phyloP scores from a whole-genome alignment of 208 protist species.

The Phytomonas francai region DNA sequence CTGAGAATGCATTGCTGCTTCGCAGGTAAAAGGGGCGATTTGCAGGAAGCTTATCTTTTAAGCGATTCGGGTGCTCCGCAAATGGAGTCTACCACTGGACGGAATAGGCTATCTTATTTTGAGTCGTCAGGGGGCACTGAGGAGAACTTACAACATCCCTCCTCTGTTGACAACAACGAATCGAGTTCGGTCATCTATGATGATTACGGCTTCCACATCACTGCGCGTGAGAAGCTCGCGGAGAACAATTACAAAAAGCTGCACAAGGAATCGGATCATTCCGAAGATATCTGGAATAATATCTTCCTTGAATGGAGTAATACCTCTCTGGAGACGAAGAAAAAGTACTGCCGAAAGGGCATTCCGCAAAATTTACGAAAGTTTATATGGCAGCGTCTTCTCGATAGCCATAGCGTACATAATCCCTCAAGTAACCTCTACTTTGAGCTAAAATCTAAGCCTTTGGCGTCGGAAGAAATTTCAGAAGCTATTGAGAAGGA shows the following conservation, averaged over 20 bases:
- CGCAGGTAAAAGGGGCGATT: neutral
- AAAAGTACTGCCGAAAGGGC: conserved; percentile 62
- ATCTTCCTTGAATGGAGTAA: conserved; percentile 26
- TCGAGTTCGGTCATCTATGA: conserved; percentile 21
- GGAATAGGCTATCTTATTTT: neutral
- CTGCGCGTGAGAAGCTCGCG: conserved; percentile 50
- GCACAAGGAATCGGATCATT: neutral
- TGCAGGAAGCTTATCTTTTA: neutral
- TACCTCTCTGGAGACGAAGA: conserved; percentile 19
- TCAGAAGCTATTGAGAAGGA: conserved; percentile 75
- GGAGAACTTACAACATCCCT: neutral
- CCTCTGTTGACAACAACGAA: neutral
- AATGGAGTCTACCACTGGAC: neutral
- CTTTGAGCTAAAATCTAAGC: conserved; percentile 18
- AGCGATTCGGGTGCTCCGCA: neutral
- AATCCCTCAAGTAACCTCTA: conserved; percentile 19
- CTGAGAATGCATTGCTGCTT: no score
- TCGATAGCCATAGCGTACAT: conserved; percentile 26
- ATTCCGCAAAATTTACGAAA: conserved; percentile 49
- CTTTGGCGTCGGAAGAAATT: conserved; percentile 19
- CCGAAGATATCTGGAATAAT: conserved; percentile 10
- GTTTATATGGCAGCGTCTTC: conserved; percentile 59
- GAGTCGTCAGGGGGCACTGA: neutral
- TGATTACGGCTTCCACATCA: conserved; percentile 70
- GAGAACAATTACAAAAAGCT: conserved; percentile 26